Evolutionary conservation across 164 flowering plant genomes (phyloP).

Genomic region (Brasenia schreberi): DNA sequence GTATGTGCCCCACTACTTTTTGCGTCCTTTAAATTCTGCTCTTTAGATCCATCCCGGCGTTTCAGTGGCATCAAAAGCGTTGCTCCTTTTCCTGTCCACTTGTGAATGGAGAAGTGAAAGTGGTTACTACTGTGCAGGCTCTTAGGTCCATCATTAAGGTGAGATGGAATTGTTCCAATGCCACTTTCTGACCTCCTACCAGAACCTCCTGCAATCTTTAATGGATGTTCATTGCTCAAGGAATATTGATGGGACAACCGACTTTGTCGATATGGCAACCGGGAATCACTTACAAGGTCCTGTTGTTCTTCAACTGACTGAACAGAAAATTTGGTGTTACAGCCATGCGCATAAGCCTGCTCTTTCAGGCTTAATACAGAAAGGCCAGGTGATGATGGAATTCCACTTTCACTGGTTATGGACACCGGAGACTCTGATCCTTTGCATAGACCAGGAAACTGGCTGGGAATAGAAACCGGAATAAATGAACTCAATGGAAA

Average conservation of each 20-base stretch:
- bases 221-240: conserved; percentile 13
- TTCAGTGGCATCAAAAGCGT: conserved; percentile 32
- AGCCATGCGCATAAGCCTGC: not conserved
- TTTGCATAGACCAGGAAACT: conserved; percentile 15
- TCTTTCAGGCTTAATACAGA: conserved; percentile 10
- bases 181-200: conserved; percentile 11
- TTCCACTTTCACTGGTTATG: conserved; percentile 14
- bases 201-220: conserved; percentile 8
- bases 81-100: conserved; percentile 72
- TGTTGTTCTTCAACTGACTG: conserved; percentile 17
- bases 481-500: not conserved
- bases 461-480: not conserved
- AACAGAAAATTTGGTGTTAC: conserved; percentile 21
- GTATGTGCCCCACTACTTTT: conserved; percentile 1
- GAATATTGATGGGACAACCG: conserved; percentile 27
- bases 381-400: conserved; percentile 18
- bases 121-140: conserved; percentile 8
- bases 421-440: conserved; percentile 28
- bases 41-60: conserved; percentile 14
- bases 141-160: conserved; percentile 10
- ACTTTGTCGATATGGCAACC: conserved; percentile 19
- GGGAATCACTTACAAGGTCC: conserved; percentile 16
- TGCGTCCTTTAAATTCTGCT: conserved; percentile 16
- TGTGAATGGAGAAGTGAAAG: conserved; percentile 89
- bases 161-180: conserved; percentile 10